Evolutionary conservation across 768 basidiomycete species (phyloP).

Genomic region (Pulveroboletus ravenelii): DNA sequence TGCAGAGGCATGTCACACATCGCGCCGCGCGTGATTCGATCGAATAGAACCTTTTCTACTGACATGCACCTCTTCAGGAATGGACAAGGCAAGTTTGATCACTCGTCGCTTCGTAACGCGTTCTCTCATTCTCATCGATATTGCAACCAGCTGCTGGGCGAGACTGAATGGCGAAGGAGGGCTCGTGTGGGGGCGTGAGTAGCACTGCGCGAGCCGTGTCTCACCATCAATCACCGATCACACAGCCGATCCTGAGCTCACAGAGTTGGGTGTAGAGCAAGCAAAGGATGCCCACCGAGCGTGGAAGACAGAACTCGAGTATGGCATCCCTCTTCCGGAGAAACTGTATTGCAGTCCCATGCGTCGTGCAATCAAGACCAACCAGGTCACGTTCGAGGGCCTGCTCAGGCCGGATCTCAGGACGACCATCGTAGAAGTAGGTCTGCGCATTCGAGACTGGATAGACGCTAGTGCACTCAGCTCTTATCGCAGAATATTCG

Average conservation of each 20-base stretch:
- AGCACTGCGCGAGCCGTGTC: not conserved
- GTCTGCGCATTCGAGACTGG: not conserved
- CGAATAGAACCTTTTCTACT: not conserved
- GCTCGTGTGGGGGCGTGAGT: conserved; percentile 71
- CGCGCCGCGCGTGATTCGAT: not conserved
- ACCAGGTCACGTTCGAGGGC: conserved; percentile 47
- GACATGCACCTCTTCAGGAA: conserved; percentile 24
- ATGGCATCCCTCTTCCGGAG: conserved; percentile 46
- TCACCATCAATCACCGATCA: conserved; percentile 1
- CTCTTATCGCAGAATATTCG: conserved; percentile 48
- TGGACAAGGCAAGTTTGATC: conserved; percentile 54
- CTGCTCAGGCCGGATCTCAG: conserved; percentile 29
- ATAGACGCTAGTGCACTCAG: not conserved
- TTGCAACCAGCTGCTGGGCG: conserved; percentile 50
- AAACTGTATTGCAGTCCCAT: conserved; percentile 60
- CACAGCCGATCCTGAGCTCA: conserved; percentile 65
- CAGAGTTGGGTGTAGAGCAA: conserved; percentile 51
- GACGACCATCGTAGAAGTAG: conserved; percentile 55
- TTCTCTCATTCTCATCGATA: not conserved
- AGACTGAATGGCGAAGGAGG: conserved; percentile 60
- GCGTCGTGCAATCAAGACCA: conserved; percentile 55
- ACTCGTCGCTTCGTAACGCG: not conserved
- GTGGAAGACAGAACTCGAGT: conserved; percentile 46
- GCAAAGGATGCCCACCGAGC: conserved; percentile 40
- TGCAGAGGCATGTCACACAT: conserved; percentile 29